Base-by-base conservation (phyloP, 2,329 filamentous ascomycete genomes). In the Botryotinia convoluta region DNA sequence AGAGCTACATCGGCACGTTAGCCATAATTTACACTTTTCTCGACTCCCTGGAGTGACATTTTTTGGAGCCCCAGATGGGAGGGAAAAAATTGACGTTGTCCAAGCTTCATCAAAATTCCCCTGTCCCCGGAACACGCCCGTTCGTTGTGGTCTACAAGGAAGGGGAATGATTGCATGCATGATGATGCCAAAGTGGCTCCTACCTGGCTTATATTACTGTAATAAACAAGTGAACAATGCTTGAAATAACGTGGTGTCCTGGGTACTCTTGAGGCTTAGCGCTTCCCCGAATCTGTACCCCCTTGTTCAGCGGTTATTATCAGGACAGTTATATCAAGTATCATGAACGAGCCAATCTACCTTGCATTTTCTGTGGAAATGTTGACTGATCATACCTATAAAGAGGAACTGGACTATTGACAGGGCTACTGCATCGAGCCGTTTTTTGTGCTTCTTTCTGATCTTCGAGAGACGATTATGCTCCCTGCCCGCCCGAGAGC, bases 141-240 rank as follows among this genome's bases (percentile, higher is more conserved):
- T 67, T 67, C 22, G 64, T 59, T 45, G 62, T 68, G 51, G 48
- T 72, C 62, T 54, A 45, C 35, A 37, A 60, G 45, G 35, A 29
- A 62, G 44, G 63, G 48, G 74, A 39, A 68, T 45, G 42, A 72
- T 72, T 65, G 48, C 64, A 78, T 73, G 77, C 76, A 79, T 78
- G 74, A 78, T 75, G 74, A 75, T 76, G 75, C 73, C 73, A 73
- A 74, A 75, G 71, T 75, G 71, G 71, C 72, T 69, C 48, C 69
- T 74, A 73, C 75, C 74, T 74, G 57, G 72, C 67, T 20, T 51
- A 75, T 74, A 74, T 69, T 63, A 44, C 42, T 51, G 54, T 44
- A 69, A 44, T 44, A 73, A 73, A 71, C 48, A 73, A 61, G 54
- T 51, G 61, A 73, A 72, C 59, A 59, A 75, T 73, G 72, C 61